phyloP scores from a whole-genome alignment of 2,329 filamentous ascomycete species.

The Apiospora kogelbergensis region DNA sequence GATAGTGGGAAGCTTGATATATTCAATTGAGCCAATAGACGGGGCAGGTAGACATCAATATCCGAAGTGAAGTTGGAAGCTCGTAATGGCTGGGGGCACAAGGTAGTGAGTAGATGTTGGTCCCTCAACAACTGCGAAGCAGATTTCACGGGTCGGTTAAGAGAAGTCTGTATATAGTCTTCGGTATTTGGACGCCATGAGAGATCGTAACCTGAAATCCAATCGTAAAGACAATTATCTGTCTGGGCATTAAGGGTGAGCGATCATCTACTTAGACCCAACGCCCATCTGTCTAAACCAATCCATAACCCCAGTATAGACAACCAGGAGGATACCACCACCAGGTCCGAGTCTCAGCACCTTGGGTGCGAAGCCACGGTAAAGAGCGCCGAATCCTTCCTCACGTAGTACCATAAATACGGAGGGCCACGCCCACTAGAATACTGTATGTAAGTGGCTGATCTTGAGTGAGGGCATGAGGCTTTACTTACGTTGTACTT shows the following conservation, averaged over 20 bases:
- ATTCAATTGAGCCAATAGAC: background rate
- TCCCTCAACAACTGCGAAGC: too few species aligned
- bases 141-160: background rate
- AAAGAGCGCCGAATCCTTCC: conserved; percentile 76
- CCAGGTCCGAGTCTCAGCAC: conserved; percentile 57
- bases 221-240: conserved; percentile 17
- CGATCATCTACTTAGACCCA: conserved; percentile 11
- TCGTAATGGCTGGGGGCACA: background rate
- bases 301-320: conserved; percentile 78
- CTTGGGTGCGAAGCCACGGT: conserved; percentile 11
- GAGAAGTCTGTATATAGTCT: background rate
- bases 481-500: conserved; percentile 72
- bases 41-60: too few species aligned
- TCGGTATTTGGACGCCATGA: background rate
- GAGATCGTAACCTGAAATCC: background rate
- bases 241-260: background rate
- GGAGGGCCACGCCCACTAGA: conserved; percentile 6
- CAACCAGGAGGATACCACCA: conserved; percentile 50
- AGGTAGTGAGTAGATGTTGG: background rate
- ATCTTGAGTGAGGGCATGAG: background rate
- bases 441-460: background rate
- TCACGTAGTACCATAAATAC: conserved; percentile 44
- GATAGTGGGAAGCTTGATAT: background rate
- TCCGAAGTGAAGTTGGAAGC: background rate
- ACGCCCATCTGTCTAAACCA: conserved; percentile 25